Evolutionary conservation across 306 rosid genomes (phyloP), one percentile per base, ranked within the genome.

Genomic region (Quercus agrifolia): DNA sequence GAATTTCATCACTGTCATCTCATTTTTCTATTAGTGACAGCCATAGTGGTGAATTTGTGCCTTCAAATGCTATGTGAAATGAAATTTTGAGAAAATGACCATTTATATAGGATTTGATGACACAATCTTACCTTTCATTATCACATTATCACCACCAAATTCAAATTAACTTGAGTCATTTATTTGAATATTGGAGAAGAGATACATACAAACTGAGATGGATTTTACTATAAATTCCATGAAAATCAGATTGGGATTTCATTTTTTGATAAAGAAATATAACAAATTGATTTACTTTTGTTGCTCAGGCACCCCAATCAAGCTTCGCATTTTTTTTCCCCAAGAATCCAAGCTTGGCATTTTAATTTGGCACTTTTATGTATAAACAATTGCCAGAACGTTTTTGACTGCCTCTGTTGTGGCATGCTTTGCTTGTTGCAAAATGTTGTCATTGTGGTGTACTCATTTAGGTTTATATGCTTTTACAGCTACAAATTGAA

Each of bases 401-500:
- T 67, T 49, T 58, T 75, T 76, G 74, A 20, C 41, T 77, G 64
- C 25, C 68, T 73, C 30, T 31, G 44, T 77, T 75, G 73, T 71
- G 67, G 25, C 56, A 73, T 49, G 54, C 54, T 73, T 27, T 76
- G 63, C 49, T 25, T 41, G 61, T 78, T 44, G 68, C 18, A 27
- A 55, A 28, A 31, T 58, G 5, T 70, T 11, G 23, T 20, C 27
- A 56, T 41, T 15, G 9, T 44, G 12, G 49, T 82, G 21, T 10
- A 20, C 61, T 74, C 33, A 71, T 75, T 63, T 71, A 27, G 3
- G 14, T 66, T 70, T 33, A 30, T 41, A 81, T 84, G 61, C 70
- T 68, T 70, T 76, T 83, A 77, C 72, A 94, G 99, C 96, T 96
- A 33, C 89, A 89, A 80, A 91, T 87, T 77, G 99, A 96, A 87